Percentiles rank a stretch among this genome's conserved stretches.
These are phyloP conservation scores for Danielia oregonensis DNA, from an alignment of 805 yeast genomes.

Conservation along the genomic window DNA sequence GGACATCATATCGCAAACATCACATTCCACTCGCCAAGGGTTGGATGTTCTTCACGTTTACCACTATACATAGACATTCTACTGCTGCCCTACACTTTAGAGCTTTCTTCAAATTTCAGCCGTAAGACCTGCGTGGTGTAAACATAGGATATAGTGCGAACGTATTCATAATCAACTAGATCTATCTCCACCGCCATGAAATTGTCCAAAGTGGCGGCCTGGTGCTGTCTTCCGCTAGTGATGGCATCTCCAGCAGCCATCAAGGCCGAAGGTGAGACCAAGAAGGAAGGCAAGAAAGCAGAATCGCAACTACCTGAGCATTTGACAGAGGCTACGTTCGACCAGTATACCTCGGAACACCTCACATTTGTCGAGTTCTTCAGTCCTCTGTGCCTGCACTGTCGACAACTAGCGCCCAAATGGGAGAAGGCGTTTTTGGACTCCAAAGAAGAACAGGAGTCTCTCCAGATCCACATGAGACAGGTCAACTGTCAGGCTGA, in stretches of 20 bases:
- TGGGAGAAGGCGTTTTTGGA: conserved; percentile 68
- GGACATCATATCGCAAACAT: too few species aligned
- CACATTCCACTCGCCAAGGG: too few species aligned
- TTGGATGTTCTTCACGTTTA: too few species aligned
- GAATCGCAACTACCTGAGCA: conserved; percentile 50
- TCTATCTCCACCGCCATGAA: too few species aligned
- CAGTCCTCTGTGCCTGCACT: conserved; percentile 88
- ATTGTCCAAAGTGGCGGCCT: too few species aligned
- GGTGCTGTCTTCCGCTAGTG: background rate
- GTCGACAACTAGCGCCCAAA: conserved; percentile 71
- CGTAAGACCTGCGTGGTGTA: too few species aligned
- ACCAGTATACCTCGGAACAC: conserved; percentile 44
- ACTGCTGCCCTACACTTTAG: too few species aligned
- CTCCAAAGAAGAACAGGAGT: conserved; percentile 42
- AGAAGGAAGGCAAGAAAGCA: conserved; percentile 5
- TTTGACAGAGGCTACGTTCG: conserved; percentile 50
- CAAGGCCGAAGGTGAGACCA: conserved; percentile 4
- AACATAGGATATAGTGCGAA: too few species aligned
- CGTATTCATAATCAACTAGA: too few species aligned
- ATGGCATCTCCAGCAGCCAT: conserved; percentile 1
- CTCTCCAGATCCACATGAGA: conserved; percentile 50
- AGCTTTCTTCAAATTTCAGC: too few species aligned
- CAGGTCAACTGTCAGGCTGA: conserved; percentile 84
- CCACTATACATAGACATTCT: too few species aligned
- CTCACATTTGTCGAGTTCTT: conserved; percentile 80